Base-by-base conservation (phyloP, 495 filamentous ascomycete genomes). In the Talaromyces trachyspermus region DNA sequence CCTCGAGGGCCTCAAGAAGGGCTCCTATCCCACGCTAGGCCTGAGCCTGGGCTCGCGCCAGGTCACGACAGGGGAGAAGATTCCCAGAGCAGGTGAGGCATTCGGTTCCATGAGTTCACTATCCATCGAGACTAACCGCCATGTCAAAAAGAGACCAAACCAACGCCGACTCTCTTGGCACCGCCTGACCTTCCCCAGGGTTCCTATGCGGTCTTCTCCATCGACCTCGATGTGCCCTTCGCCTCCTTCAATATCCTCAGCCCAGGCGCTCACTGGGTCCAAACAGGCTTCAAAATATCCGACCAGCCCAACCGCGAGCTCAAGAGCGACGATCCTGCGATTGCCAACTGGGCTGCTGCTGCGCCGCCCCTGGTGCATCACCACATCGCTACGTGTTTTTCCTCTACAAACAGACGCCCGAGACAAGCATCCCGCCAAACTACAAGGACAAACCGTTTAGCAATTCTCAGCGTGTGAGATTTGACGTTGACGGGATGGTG, bases 311-410 rank as follows among this genome's bases (percentile, higher is more conserved):
- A 48, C 0, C 44, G 46, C 17, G 33, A 37, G 33, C 33, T 37
- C 7, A 9, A 11, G 14, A 37, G 9, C 19, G 49, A 43, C 2
- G 51, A 46, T 2, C 61, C 66, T 11, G 62, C 65, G 39, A 49
- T 74, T 26, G 66, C 68, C 11, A 66, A 69, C 17, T 80, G 72
- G 32, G 63, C 70, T 51, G 66, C 62, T 0, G 75, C 78, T 19
- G 67, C 53, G 14, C 77, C 77, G n/a, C 78, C 78, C 65, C 64
- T 9, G 50, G 58, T n/a, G 74, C 72, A 46, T 43, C 63, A 5
- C 74, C 75, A 0, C 77, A 81, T 54, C 74, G 78, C 5, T 80
- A 81, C 52, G 42, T 69, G 10, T 79, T 78, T 53, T 56, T 81
- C 54, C 53, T 80, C 17, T 81, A 74, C 52, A 71, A 77, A 55